Conservation (phyloP, 371 early-diverging fungal species). For the Lichtheimia corymbifera region DNA sequence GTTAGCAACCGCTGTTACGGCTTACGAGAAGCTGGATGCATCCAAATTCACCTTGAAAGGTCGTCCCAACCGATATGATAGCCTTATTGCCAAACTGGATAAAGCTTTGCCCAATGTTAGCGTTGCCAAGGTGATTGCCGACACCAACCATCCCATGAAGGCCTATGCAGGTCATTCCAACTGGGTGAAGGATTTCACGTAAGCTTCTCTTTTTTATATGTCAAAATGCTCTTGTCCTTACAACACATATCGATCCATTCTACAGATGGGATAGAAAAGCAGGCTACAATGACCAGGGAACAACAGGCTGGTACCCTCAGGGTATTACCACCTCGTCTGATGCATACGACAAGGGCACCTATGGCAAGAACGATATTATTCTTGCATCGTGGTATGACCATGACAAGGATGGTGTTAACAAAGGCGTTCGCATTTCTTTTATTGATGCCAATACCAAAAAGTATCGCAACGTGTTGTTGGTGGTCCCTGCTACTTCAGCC, state of each 20-base stretch:
- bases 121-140: background rate
- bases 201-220: too few relatives aligned
- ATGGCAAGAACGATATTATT: slow-evolving; percentile 2
- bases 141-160: slow-evolving; percentile 6
- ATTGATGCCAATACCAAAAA: background rate
- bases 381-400: slow-evolving; percentile 10
- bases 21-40: background rate
- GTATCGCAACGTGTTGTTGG: slow-evolving; percentile 12
- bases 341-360: slow-evolving; percentile 9
- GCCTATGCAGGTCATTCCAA: slow-evolving; percentile 1
- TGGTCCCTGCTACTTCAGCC: background rate
- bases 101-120: slow-evolving; percentile 9
- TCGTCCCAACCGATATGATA: background rate
- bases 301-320: slow-evolving; percentile 11
- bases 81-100: slow-evolving; percentile 10
- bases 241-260: too few relatives aligned
- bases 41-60: background rate
- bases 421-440: slow-evolving; percentile 14
- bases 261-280: slow-evolving; percentile 4
- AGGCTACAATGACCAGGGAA: slow-evolving; percentile 6
- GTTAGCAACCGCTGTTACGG: too few relatives aligned
- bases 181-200: slow-evolving; percentile 9
- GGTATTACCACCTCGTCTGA: slow-evolving; percentile 14
- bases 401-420: background rate
- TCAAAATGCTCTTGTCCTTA: too few relatives aligned